Base-by-base conservation (phyloP, 73 alveolate species). In the Paramecium pentaurelia region DNA sequence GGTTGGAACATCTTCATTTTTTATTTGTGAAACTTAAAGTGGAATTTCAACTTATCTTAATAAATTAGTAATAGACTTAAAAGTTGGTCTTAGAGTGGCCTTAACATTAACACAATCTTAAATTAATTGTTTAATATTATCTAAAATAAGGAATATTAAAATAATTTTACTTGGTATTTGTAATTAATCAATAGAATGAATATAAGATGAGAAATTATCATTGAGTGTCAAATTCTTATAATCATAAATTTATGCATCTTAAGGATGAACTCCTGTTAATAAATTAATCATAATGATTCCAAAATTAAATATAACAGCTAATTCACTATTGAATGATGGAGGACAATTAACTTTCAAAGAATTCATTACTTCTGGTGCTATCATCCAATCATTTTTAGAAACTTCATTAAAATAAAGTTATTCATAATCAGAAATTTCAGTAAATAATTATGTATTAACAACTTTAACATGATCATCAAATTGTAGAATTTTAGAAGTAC, bases 291-390 rank as follows among this genome's bases (percentile, higher is more conserved):
- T 25, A 47, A 49, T 49, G 54, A 80, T 80, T 16, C 91, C 91
- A 20, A 80, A 80, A 80, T 80, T 80, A 49, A 80, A 80, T 11
- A 47, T 36, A 40, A 44, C 44, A 40, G 91, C 91, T 22, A 7
- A 32, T 49, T 80, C 36, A 45, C 37, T 80, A 45, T 80, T 80
- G 16, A 80, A 80, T 38, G 58, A n/a, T 3, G 58, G 58, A n/a
- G 75, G 45, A 80, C 34, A 9, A 49, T 25, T 80, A 25, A 49
- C 34, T 80, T 47, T 80, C 2, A 80, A 25, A 27, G 77, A 45
- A 20, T 42, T 6, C 91, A 80, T 80, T 7, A 80, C 91, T 80
- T 80, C 91, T 8, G 91, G 91, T 38, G 91, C 71, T 45, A 80
- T 47, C 91, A 80, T 80, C 91, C 91, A 80, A 22, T 80, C 91